Conservation (phyloP, 2,329 filamentous ascomycete species). For the Alternaria tenuissima region DNA sequence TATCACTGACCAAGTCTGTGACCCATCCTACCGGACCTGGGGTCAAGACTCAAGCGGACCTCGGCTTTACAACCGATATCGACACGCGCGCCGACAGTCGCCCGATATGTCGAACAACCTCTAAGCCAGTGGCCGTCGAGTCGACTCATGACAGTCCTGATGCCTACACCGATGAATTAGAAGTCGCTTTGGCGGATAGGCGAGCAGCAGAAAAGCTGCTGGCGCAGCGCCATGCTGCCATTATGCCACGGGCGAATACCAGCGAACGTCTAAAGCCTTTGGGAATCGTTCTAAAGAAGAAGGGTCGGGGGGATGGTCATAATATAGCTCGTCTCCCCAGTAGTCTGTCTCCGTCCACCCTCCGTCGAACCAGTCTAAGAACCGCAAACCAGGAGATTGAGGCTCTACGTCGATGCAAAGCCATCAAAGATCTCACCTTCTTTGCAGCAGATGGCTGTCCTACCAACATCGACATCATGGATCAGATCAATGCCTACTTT, state of each 20-base stretch:
- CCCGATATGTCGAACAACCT: neutral
- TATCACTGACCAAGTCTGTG: neutral
- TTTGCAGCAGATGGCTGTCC: conserved; percentile 12
- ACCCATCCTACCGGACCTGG: neutral
- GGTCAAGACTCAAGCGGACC: neutral
- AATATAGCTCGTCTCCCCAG: neutral
- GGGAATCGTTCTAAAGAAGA: neutral
- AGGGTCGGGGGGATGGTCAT: neutral
- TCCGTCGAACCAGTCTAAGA: neutral
- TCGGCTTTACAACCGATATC: neutral
- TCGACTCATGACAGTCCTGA: neutral
- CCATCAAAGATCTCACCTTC: conserved; percentile 8
- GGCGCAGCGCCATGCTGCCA: conserved; percentile 10
- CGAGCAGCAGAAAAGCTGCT: conserved; percentile 14
- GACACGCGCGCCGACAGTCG: neutral
- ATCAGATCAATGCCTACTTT: conserved; percentile 12
- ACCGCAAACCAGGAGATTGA: conserved; percentile 11
- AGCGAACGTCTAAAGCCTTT: neutral
- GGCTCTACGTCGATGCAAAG: conserved; percentile 5
- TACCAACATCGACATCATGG: conserved; percentile 6
- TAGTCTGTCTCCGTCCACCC: neutral
- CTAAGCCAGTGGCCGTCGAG: neutral
- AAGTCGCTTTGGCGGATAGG: neutral
- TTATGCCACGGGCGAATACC: conserved; percentile 5
- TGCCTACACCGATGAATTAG: neutral